Evolutionary conservation across 2,329 filamentous ascomycete species (phyloP), one percentile per base, ranked within the genome.

Genomic region (Hypoxylon sp.): DNA sequence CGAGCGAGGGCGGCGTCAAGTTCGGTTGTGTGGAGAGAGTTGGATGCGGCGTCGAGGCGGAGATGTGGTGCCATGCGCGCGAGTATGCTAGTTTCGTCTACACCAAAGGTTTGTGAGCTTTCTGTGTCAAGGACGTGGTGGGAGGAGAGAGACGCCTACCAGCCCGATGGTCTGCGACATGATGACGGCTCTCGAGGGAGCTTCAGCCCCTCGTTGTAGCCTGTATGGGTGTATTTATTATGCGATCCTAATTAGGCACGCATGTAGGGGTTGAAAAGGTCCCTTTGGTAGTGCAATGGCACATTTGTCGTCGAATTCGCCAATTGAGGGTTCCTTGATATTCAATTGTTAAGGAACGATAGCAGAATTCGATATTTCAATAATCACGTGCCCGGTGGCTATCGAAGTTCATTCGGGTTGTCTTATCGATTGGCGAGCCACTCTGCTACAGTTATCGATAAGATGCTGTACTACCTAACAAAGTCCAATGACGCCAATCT

Each of bases 21-120:
- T 85, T 82, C 73, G 75, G 86, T 79, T 81, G 85, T 68, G 82
- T 90, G 75, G 83, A 89, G 75, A 91, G 88, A 14, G 82, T 85
- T n/a, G 85, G 81, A 77, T 91, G 89, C 80, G 82, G 91, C 73
- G 85, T 86, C 77, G 83, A 93, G 82, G 86, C 96, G 81, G 86
- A 98, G 81, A 90, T 80, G 72, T 92, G 90, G 83, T 99, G 96
- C 96, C 97, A 99, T 84, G 92, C 90, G 77, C 97, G 91, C 50
- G 95, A 95, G 87, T 98, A 99, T 84, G 96, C 95, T 72, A 99
- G 91, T 79, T 93, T 93, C 69, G 96, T 98, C 95, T 98, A 75
- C 48, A 25, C 1, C 5, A n/a, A 13, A 10, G 2, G 68, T 53
- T 40, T 61, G 30, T 49, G 27, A 57, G 54, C 30, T 57, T 46